Percentiles rank a stretch among this genome's conserved stretches.
phyloP scores from a whole-genome alignment of 768 basidiomycete species.

The Clitopilus passeckerianus region DNA sequence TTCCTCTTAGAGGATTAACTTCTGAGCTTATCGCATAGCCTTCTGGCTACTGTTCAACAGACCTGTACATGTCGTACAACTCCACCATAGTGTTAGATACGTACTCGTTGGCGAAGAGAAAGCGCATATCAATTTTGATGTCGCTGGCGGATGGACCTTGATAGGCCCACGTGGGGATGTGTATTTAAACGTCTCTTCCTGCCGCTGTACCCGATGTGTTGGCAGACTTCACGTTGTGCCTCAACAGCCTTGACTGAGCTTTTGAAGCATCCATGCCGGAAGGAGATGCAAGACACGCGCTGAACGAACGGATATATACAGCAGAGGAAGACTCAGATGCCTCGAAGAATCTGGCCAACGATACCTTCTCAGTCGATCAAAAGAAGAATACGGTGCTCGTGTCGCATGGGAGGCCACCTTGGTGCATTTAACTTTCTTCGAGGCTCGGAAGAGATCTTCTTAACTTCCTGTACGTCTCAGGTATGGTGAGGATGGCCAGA shows the following conservation, averaged over 20 bases:
- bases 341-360: neutral
- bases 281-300: slow-evolving; percentile 10
- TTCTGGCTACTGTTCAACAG: neutral
- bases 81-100: neutral
- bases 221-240: neutral
- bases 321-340: neutral
- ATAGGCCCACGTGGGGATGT: slow-evolving; percentile 2
- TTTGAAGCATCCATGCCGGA: slow-evolving; percentile 10
- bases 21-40: neutral
- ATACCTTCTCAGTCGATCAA: slow-evolving; percentile 16
- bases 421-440: slow-evolving; percentile 36
- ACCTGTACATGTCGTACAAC: neutral
- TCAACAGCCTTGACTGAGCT: neutral
- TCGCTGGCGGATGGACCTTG: neutral
- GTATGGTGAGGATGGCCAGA: slow-evolving; percentile 74
- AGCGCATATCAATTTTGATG: neutral
- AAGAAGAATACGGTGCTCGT: slow-evolving; percentile 76
- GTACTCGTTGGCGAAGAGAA: neutral
- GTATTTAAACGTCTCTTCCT: slow-evolving; percentile 2
- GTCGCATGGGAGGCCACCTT: slow-evolving; percentile 83
- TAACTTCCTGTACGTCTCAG: slow-evolving; percentile 26
- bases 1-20: slow-evolving; percentile 30
- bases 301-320: neutral
- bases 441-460: neutral
- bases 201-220: neutral